Evolutionary conservation across 805 yeast genomes (phyloP).

Genomic region (Candida coleopterorum): DNA sequence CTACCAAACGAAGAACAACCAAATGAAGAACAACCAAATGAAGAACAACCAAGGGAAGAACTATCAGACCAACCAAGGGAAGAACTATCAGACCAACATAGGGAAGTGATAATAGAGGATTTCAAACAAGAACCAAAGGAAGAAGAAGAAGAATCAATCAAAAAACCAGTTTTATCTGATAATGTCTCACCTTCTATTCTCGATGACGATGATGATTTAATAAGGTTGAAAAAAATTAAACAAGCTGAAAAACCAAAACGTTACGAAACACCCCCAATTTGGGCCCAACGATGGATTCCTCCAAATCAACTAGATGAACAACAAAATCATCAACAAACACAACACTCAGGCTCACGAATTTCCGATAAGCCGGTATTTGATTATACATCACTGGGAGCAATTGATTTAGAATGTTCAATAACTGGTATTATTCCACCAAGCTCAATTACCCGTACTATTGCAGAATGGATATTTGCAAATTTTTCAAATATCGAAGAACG

Average conservation of each 20-base stretch:
- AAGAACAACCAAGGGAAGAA: too few species aligned
- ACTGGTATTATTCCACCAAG: slow-evolving; percentile 76
- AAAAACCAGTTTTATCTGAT: background rate
- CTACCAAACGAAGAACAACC: too few species aligned
- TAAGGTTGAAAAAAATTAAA: slow-evolving; percentile 19
- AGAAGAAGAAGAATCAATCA: background rate
- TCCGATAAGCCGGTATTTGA: slow-evolving; percentile 28
- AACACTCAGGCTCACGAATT: slow-evolving; percentile 8
- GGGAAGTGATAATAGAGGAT: too few species aligned
- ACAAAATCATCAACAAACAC: background rate
- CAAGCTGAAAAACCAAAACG: slow-evolving; percentile 49
- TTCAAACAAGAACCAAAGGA: background rate
- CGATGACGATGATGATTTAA: slow-evolving; percentile 24
- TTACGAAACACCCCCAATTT: slow-evolving; percentile 64
- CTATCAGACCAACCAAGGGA: too few species aligned
- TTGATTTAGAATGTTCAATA: slow-evolving; percentile 48
- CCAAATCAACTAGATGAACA: slow-evolving; percentile 10
- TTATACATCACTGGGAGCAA: slow-evolving; percentile 25
- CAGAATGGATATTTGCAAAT: slow-evolving; percentile 87
- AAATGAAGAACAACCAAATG: too few species aligned
- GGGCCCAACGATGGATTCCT: slow-evolving; percentile 78
- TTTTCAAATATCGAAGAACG: slow-evolving; percentile 58
- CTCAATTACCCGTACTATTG: slow-evolving; percentile 73
- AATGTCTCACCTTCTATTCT: slow-evolving; percentile 1
- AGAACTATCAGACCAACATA: too few species aligned